Evolutionary conservation across 352 stramenopile genomes (phyloP).

Genomic region (Phytophthora pisi): DNA sequence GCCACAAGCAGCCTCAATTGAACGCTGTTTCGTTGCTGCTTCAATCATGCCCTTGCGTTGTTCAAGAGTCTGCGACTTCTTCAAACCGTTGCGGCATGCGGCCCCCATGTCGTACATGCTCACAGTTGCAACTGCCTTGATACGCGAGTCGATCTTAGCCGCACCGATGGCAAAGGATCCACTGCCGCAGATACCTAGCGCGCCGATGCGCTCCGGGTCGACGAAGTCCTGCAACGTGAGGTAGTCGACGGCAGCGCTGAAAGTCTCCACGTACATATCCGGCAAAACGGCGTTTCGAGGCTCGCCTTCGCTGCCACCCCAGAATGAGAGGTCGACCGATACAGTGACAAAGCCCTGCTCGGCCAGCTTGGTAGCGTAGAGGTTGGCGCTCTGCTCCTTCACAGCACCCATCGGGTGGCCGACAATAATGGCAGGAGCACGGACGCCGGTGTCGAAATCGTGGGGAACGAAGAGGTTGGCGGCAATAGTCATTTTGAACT

Average conservation of each 20-base stretch:
- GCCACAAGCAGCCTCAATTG: slow-evolving; percentile 3
- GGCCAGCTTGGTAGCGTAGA: slow-evolving; percentile 30
- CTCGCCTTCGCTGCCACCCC: slow-evolving; percentile 20
- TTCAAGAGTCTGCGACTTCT: slow-evolving; percentile 2
- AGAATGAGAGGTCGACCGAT: slow-evolving; percentile 19
- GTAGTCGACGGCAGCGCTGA: slow-evolving; percentile 27
- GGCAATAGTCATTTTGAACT: slow-evolving; percentile 4
- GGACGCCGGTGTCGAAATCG: not conserved
- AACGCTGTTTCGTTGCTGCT: too few species aligned
- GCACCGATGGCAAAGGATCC: slow-evolving; percentile 19
- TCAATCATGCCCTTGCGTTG: too few species aligned
- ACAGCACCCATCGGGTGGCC: slow-evolving; percentile 27
- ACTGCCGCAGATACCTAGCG: slow-evolving; percentile 20
- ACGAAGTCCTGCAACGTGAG: slow-evolving; percentile 11
- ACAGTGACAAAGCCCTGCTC: slow-evolving; percentile 24
- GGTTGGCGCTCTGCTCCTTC: slow-evolving; percentile 30
- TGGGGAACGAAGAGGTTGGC: slow-evolving; percentile 15
- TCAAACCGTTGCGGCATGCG: slow-evolving; percentile 6
- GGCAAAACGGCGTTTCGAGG: slow-evolving; percentile 12
- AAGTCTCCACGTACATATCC: slow-evolving; percentile 26
- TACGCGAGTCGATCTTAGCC: slow-evolving; percentile 24
- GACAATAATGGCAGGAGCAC: not conserved
- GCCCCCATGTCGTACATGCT: slow-evolving; percentile 25
- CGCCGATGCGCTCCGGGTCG: slow-evolving; percentile 15
- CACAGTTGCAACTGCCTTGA: slow-evolving; percentile 20